phyloP scores from a whole-genome alignment of 1,284 basidiomycete species.

The Apiotrichum gamsii region DNA sequence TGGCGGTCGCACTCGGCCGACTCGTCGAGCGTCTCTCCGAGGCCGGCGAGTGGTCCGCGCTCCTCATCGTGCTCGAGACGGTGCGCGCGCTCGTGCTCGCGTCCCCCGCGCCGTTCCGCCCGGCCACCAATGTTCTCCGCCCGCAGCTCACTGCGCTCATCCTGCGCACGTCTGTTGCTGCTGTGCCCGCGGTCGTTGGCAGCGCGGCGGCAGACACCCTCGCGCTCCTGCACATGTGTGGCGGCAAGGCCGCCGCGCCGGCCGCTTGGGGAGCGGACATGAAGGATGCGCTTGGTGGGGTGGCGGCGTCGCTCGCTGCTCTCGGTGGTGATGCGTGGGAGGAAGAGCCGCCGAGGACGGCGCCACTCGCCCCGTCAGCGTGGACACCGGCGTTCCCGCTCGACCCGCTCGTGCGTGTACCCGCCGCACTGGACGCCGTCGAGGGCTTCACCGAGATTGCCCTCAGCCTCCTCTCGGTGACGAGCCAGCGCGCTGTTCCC shows the following conservation, averaged over 20 bases:
- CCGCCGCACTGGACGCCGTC: conserved; percentile 20
- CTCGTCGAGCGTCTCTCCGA: conserved; percentile 25
- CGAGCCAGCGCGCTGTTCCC: conserved; percentile 61
- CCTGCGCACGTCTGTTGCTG: conserved; percentile 17
- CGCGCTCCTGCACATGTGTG: conserved; percentile 31
- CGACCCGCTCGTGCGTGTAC: conserved; percentile 25
- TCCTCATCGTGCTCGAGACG: conserved; percentile 22
- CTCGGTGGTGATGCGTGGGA: conserved; percentile 34
- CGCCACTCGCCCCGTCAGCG: conserved; percentile 5
- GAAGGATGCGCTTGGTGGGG: conserved; percentile 30
- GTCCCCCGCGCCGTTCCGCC: conserved; percentile 40
- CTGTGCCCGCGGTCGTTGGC: conserved; percentile 2
- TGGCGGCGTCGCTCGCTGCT: conserved; percentile 21
- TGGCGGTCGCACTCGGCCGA: conserved; percentile 30
- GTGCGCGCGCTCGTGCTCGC: conserved; percentile 28
- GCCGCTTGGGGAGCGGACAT: conserved; percentile 35
- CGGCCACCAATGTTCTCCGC: conserved; percentile 26
- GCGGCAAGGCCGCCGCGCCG: conserved; percentile 39
- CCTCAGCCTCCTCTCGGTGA: conserved; percentile 50
- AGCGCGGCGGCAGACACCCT: conserved; percentile 24
- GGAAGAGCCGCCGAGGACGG: conserved; percentile 22
- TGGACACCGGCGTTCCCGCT: conserved; percentile 20
- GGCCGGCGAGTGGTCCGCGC: conserved; percentile 19
- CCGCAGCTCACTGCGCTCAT: conserved; percentile 24
- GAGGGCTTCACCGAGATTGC: conserved; percentile 33